Evolutionary conservation across 495 filamentous ascomycete genomes (phyloP).

Genomic region (Bryoglossum gracile): DNA sequence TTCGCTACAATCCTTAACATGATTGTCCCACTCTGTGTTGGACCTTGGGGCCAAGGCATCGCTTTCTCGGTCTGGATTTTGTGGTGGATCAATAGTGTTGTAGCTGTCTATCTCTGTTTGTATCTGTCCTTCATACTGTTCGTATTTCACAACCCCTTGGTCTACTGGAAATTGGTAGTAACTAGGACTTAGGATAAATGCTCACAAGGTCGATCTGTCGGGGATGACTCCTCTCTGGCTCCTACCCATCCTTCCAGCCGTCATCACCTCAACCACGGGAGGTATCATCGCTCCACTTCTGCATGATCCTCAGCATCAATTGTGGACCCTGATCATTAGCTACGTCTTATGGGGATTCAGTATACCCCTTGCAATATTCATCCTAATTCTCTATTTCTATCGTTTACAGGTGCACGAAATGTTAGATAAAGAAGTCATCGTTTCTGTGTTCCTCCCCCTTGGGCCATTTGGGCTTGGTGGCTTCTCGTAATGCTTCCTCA

Average conservation of each 20-base stretch:
- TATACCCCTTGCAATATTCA: slow-evolving; percentile 43
- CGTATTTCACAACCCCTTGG: slow-evolving; percentile 13
- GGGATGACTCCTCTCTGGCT: slow-evolving; percentile 52
- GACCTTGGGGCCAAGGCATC: slow-evolving; percentile 39
- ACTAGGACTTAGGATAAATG: slow-evolving; percentile 8
- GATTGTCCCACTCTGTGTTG: slow-evolving; percentile 45
- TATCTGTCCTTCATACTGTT: slow-evolving; percentile 49
- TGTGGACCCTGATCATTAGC: slow-evolving; percentile 48
- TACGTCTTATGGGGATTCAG: slow-evolving; percentile 56
- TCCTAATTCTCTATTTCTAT: slow-evolving; percentile 52
- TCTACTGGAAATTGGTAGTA: not conserved
- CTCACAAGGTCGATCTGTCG: slow-evolving; percentile 10
- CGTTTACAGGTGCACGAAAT: slow-evolving; percentile 50
- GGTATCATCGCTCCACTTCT: slow-evolving; percentile 46
- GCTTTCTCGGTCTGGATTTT: slow-evolving; percentile 37
- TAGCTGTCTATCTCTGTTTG: slow-evolving; percentile 42
- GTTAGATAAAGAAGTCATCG: slow-evolving; percentile 50
- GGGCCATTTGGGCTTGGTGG: slow-evolving; percentile 53
- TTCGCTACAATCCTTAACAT: slow-evolving; percentile 53
- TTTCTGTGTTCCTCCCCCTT: slow-evolving; percentile 51
- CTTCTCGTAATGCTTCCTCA: too few species aligned
- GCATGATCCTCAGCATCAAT: slow-evolving; percentile 39
- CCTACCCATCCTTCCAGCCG: slow-evolving; percentile 48
- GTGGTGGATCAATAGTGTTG: slow-evolving; percentile 50
- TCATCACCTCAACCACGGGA: slow-evolving; percentile 50